A percentile compares a stretch with the other conserved stretches of the same genome.
Evolutionary conservation across 306 rosid genomes (phyloP).

Genomic region (Cucurbita argyrosperma): DNA sequence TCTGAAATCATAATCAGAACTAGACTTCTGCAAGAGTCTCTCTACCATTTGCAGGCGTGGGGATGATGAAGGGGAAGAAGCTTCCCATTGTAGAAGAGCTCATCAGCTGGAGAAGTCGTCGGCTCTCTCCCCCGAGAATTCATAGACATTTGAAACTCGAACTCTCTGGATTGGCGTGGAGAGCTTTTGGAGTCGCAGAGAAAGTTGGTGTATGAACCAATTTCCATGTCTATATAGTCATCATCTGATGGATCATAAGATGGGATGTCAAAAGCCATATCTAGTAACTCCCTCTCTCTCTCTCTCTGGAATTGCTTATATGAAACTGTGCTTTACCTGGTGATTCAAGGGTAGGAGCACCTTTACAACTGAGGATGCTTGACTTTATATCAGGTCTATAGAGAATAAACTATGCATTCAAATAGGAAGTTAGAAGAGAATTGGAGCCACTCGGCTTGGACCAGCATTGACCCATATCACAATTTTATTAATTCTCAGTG

Average conservation of each 20-base stretch:
- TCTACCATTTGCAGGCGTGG: constrained; percentile 86
- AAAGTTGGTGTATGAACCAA: constrained; percentile 45
- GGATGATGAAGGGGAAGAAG: constrained; percentile 98
- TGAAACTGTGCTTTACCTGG: constrained; percentile 19
- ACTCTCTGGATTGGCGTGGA: constrained; percentile 52
- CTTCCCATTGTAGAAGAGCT: constrained; percentile 96
- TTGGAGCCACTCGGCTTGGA: constrained; percentile 11
- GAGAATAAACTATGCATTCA: constrained; percentile 22
- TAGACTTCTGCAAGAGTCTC: constrained; percentile 50
- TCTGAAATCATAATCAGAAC: constrained; percentile 15
- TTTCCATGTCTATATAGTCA: constrained; percentile 90
- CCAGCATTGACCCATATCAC: background rate
- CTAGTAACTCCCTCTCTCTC: constrained; percentile 9
- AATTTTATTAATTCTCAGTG: background rate
- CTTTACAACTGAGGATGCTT: constrained; percentile 22
- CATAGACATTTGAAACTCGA: constrained; percentile 93
- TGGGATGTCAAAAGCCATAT: constrained; percentile 43
- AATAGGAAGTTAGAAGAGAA: constrained; percentile 19
- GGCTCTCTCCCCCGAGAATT: constrained; percentile 36
- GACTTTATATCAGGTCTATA: constrained; percentile 10
- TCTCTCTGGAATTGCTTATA: constrained; percentile 5
- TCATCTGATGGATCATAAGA: constrained; percentile 53
- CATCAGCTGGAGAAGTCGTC: constrained; percentile 94
- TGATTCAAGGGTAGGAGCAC: constrained; percentile 23
- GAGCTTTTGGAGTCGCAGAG: constrained; percentile 29